These are phyloP conservation scores for Alternaria ventricosa DNA, from an alignment of 2,329 filamentous ascomycete genomes.

Conservation along the genomic window DNA sequence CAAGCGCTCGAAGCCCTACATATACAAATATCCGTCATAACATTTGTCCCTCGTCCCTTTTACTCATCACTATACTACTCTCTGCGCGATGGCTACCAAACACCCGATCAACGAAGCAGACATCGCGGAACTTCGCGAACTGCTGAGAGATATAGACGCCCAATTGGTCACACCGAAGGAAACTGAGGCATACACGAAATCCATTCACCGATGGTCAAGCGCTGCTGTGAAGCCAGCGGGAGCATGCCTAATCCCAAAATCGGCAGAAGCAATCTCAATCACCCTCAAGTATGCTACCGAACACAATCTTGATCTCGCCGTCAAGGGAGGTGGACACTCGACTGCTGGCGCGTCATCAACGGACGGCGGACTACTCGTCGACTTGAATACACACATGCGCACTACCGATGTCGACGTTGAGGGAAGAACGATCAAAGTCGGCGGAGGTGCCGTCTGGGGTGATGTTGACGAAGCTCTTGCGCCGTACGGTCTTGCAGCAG, in stretches of 20 bases:
- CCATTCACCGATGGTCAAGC: slow-evolving; percentile 11
- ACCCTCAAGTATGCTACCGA: slow-evolving; percentile 12
- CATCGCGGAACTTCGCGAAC: slow-evolving; percentile 1
- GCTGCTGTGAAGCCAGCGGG: slow-evolving; percentile 11
- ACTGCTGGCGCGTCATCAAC: slow-evolving; percentile 16
- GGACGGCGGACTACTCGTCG: slow-evolving; percentile 12
- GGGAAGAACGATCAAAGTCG: slow-evolving; percentile 7
- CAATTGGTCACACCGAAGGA: slow-evolving; percentile 8
- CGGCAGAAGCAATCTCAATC: slow-evolving; percentile 7
- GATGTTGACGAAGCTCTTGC: slow-evolving; percentile 13
- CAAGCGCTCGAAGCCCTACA: too few relatives aligned
- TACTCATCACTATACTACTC: background rate
- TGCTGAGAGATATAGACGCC: slow-evolving; percentile 4
- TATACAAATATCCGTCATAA: background rate
- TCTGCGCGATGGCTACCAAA: background rate
- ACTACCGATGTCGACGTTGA: slow-evolving; percentile 4
- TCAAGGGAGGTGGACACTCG: slow-evolving; percentile 15
- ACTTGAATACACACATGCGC: slow-evolving; percentile 13
- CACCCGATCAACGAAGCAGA: background rate
- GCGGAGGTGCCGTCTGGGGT: slow-evolving; percentile 12
- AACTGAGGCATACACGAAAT: slow-evolving; percentile 3
- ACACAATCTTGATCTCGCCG: slow-evolving; percentile 10
- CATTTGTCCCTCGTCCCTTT: background rate
- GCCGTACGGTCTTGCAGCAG: slow-evolving; percentile 8
- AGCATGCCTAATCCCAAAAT: slow-evolving; percentile 11